Evolutionary conservation across 2,329 filamentous ascomycete genomes (phyloP), one percentile per base, ranked within the genome.

Genomic region (Cytospora schulzeri): DNA sequence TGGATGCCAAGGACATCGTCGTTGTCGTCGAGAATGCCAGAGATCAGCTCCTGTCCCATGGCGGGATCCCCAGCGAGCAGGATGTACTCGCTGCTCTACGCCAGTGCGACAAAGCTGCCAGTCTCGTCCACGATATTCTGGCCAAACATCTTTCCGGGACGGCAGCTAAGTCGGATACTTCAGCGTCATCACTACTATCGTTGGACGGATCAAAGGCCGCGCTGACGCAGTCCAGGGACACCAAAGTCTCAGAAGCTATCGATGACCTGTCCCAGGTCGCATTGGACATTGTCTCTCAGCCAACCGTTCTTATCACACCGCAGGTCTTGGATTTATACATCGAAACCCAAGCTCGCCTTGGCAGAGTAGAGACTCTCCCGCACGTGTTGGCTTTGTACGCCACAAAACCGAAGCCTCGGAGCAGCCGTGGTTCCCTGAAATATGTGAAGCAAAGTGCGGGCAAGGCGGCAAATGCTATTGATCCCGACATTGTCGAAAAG

Each of bases 371-470:
- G 68, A 88, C 91, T 53, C 85, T 98, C 67, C 92, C 94, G 8
- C 85, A 89, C 66, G 86, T 93, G 51, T 90, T 99, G 72, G 80
- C 88, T 63, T 83, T 97, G 60, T 98, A 94, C 75, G 91, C 92
- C 57, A 86, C 86, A 70, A 99, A 98, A 76, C 90, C 91, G 12
- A 80, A 88, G 67, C 91, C 93, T 2, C 78, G 83, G 58, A 80
- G 86, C 70, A 81, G 82, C 58, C 82, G 85, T 22, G 84, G 83
- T 19, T 83, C 84, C 11, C 79, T 91, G 60, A 78, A 78, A 67
- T 92, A 88, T 72, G 80, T 79, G 50, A 75, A 81, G 57, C 86
- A 85, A 51, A 91, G 90, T 51, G 89, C 92, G 19, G 88, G 89
- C 67, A 83, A 85, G 54, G 82, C 88, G 53, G 83, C 87, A 62